Conservation (phyloP, 1,284 basidiomycete species). For the Abortiporus biennis region DNA sequence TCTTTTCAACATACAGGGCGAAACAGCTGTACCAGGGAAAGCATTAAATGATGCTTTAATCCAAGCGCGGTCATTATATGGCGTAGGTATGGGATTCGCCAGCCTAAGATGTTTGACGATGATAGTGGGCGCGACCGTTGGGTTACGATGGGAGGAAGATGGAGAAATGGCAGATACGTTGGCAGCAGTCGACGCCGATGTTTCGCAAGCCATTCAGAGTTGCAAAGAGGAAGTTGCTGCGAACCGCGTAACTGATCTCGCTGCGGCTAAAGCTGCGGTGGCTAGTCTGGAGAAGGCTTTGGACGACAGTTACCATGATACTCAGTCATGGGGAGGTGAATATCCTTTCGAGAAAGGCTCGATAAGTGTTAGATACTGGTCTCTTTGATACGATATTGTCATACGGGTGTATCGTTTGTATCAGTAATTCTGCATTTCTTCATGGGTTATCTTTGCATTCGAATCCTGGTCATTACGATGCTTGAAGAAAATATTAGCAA, state of each 20-base stretch:
- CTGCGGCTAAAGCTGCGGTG: slow-evolving; percentile 32
- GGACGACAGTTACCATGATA: slow-evolving; percentile 43
- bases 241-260: slow-evolving; percentile 42
- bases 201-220: slow-evolving; percentile 76
- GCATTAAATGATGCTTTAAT: slow-evolving; percentile 45
- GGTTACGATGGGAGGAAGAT: slow-evolving; percentile 55
- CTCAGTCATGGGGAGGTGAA: slow-evolving; percentile 56
- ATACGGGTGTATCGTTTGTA: too few species aligned
- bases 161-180: slow-evolving; percentile 51
- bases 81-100: slow-evolving; percentile 66
- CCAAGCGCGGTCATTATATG: slow-evolving; percentile 60
- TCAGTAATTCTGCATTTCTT: too few species aligned
- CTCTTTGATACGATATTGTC: slow-evolving; percentile 38
- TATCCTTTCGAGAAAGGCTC: slow-evolving; percentile 65
- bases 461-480: too few species aligned
- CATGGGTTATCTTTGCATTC: too few species aligned
- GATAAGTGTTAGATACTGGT: slow-evolving; percentile 54
- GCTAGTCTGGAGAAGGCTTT: slow-evolving; percentile 43
- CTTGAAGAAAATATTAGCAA: too few species aligned
- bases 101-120: slow-evolving; percentile 48
- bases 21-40: slow-evolving; percentile 37
- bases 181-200: slow-evolving; percentile 62
- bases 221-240: slow-evolving; percentile 64
- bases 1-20: slow-evolving; percentile 36
- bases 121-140: slow-evolving; percentile 51